These are phyloP conservation scores for Penicillium arizonense DNA, from an alignment of 495 filamentous ascomycete genomes.

Conservation along the genomic window DNA sequence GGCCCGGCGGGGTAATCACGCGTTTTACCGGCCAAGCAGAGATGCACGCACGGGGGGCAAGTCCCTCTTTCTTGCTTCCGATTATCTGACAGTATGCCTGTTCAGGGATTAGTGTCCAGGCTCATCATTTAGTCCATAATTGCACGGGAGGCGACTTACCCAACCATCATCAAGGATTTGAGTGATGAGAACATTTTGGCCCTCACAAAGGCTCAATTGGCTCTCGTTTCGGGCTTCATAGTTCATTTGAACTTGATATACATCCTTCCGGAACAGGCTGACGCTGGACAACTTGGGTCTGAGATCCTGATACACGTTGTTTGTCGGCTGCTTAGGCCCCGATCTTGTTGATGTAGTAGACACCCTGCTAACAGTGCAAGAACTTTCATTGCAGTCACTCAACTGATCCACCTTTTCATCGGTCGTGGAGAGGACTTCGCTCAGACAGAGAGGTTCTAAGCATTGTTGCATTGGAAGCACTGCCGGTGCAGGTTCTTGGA, in stretches of 20 bases:
- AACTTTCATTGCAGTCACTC: not conserved
- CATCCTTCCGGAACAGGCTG: not conserved
- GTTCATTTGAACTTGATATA: too few relatives aligned
- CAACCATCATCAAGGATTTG: too few relatives aligned
- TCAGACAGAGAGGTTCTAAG: not conserved
- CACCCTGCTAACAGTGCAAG: not conserved
- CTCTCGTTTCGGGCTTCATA: too few relatives aligned
- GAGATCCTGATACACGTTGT: not conserved
- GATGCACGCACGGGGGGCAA: not conserved
- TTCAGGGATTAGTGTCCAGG: too few relatives aligned
- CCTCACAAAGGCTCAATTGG: too few relatives aligned
- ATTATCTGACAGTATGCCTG: not conserved
- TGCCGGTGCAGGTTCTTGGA: not conserved
- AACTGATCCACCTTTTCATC: not conserved
- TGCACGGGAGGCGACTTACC: too few relatives aligned
- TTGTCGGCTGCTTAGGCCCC: not conserved
- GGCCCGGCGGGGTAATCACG: not conserved
- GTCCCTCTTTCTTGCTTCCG: not conserved
- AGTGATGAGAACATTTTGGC: too few relatives aligned
- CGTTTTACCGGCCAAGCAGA: not conserved
- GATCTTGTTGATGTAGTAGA: not conserved
- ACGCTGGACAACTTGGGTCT: not conserved
- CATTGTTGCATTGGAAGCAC: not conserved
- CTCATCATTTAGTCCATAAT: too few relatives aligned
- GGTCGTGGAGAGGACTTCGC: not conserved